Base-by-base conservation (phyloP, 805 yeast genomes). In the Saccharomycopsis malanga region DNA sequence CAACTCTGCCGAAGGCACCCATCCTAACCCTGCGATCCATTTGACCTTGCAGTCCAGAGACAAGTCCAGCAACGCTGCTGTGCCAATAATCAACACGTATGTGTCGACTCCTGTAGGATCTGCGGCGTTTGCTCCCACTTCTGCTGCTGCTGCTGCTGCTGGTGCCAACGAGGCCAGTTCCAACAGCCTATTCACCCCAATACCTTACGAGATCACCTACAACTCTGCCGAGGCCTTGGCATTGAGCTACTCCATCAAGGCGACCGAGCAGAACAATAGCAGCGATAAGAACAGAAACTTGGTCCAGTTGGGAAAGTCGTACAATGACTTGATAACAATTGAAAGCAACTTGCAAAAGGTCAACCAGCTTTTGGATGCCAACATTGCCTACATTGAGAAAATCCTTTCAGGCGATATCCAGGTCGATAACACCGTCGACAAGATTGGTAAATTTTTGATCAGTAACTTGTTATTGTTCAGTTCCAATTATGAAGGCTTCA, bases 11-110 rank as follows among this genome's bases (percentile, higher is more conserved):
- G 83, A 78, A 58, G 78, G 87, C 50, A 79, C 87, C 3, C 74
- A 61, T 60, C 93, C 94, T 23, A 71, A 73, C 62, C 87, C 91
- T 20, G 88, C 93, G 41, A 73, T 87, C 53, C 87, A 85, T 64
- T 67, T 87, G 57, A 84, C 93, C 34, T 73, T 87, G 42, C 79
- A 81, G 55, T 74, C 80, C 55, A 66, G 72, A 53, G 70, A 71
- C 42, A 56, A 64, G n/a, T 53, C 57, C 15, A 73, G 70, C 48
- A 65, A 76, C 52, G 65, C 76, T 46, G 65, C 68, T 53, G 63
- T 80, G 35, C 87, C 87, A 51, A 61, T 69, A 46, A 61, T 81
- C 55, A 69, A 69, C 49, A 79, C 95, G n/a, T 87, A 80, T 66
- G 75, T 86, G 51, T 83, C 93, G 17, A 79, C 89, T 3, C 77